phyloP scores from a whole-genome alignment of 345 rosid species.

The Salix koriyanagi region DNA sequence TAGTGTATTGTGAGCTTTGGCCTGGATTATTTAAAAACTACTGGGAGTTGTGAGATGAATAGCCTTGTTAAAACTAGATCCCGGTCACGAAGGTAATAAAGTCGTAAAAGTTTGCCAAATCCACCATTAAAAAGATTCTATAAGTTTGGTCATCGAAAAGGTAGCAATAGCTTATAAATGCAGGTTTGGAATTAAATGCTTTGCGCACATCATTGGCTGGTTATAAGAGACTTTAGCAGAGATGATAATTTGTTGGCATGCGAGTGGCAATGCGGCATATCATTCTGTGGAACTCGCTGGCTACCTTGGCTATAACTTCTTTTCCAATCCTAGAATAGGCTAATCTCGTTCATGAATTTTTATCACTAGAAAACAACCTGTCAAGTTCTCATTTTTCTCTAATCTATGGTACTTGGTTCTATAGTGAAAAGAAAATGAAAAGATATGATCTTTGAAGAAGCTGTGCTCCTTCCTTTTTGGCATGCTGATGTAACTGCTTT shows the following conservation, averaged over 20 bases:
- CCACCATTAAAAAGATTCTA: background rate
- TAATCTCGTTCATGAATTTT: no score
- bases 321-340: background rate
- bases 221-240: background rate
- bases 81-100: background rate
- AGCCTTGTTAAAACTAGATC: background rate
- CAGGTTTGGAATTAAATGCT: background rate
- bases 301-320: background rate
- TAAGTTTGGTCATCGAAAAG: background rate
- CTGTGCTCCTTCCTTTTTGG: background rate
- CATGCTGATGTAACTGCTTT: background rate
- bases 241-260: background rate
- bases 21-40: background rate
- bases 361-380: background rate
- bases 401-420: background rate
- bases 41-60: background rate
- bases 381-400: background rate
- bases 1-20: background rate
- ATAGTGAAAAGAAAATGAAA: background rate
- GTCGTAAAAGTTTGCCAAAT: background rate
- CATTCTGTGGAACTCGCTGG: background rate
- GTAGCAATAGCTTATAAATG: background rate
- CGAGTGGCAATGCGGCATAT: background rate
- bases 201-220: background rate
- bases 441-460: background rate